Base-by-base conservation (phyloP, 148 eudicot genomes). In the Rhododendron vialii region DNA sequence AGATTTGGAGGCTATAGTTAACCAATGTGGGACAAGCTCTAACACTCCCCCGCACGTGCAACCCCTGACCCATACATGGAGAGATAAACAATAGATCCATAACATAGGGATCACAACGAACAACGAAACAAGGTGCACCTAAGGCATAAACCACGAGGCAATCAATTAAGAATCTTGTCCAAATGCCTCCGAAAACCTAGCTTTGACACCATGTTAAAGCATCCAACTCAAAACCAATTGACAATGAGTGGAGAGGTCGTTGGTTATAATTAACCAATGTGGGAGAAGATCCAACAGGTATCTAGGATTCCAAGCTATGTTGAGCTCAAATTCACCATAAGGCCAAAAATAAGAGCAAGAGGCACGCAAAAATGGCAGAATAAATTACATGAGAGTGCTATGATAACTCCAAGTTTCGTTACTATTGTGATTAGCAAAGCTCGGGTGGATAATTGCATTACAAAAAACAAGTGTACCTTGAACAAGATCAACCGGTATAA, bases 401-500 rank as follows among this genome's bases (percentile, higher is more conserved):
- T 28, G 75, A 84, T 35, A 53, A 57, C 45, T 76, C 15, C 38
- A 51, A 50, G 33, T 53, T n/a, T 50, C 65, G 15, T 36, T 33
- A 30, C 71, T 57, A 75, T 33, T 30, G 76, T 33, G 76, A 28
- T 3, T 69, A 69, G 75, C 75, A 69, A 69, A 69, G 75, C 38
- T 69, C 5, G 33, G 75, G 75, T 28, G 38, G 38, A 33, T 71
- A 71, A 71, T n/a, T 24, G 48, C 24, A 82, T 57, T 35, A 15
- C 24, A 65, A 17, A 51, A 38, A 53, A 84, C 50, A 28, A 87
- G 55, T 80, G 38, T 93, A 95, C 99, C 99, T 98, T 95, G 47
- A 85, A 94, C 81, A 98, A 88, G 86, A 98, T 95, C 89, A 98
- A 88, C 85, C 98, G 99, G 91, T 98, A 94, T 55, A 98, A 88